Evolutionary conservation across 331 rosid species (phyloP).

Genomic region (Prunus yedoensis): DNA sequence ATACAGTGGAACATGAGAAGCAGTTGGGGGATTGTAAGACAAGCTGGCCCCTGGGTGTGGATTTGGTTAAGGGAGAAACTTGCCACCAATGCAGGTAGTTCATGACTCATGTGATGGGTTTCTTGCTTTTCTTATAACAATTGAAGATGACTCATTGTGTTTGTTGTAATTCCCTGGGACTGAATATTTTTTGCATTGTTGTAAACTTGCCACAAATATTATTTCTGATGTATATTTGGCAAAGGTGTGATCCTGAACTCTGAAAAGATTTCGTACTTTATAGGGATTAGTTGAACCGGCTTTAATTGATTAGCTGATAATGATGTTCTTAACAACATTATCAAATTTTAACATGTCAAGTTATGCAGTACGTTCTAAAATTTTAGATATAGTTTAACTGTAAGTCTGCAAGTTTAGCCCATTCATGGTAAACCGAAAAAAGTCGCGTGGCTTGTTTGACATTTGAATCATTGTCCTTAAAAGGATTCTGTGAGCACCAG

Average conservation of each 20-base stretch:
- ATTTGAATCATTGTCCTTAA: neutral
- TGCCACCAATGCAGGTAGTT: conserved; percentile 85
- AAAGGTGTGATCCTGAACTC: neutral
- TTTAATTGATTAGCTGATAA: neutral
- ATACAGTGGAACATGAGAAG: conserved; percentile 63
- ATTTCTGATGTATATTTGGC: no score
- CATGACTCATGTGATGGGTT: neutral
- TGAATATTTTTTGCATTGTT: no score
- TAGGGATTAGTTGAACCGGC: neutral
- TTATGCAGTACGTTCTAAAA: neutral
- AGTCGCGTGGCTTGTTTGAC: neutral
- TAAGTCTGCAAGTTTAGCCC: neutral
- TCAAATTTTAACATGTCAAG: neutral
- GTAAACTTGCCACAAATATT: no score
- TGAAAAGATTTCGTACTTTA: neutral
- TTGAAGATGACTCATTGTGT: neutral
- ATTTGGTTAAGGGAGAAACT: conserved; percentile 52
- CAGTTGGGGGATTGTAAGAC: conserved; percentile 58
- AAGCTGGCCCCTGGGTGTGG: conserved; percentile 58
- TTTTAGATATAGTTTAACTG: neutral
- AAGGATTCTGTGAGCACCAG: neutral
- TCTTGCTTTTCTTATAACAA: conserved; percentile 7
- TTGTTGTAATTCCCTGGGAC: neutral
- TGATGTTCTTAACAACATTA: neutral
- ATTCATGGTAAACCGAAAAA: neutral